Conservation (phyloP, 2,329 filamentous ascomycete species). For the Ophiostoma pallidulum region DNA sequence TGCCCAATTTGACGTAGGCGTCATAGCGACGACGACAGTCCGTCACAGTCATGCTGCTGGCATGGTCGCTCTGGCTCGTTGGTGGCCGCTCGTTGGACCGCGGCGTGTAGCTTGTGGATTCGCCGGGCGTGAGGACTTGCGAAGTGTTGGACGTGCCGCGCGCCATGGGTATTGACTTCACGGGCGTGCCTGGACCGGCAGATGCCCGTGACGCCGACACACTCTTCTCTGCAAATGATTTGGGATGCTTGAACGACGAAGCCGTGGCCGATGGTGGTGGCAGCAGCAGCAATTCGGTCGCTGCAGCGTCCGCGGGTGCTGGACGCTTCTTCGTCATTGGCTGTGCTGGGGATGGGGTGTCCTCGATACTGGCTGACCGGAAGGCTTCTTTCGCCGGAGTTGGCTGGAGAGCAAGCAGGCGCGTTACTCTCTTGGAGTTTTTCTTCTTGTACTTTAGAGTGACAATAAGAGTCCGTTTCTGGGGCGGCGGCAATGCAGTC, state of each 20-base stretch:
- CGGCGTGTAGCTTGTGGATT: conserved; percentile 32
- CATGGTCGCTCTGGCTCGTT: conserved; percentile 25
- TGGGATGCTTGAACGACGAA: conserved; percentile 22
- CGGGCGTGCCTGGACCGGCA: conserved; percentile 39
- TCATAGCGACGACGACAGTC: conserved; percentile 28
- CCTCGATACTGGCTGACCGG: conserved; percentile 34
- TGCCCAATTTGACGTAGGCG: conserved; percentile 33
- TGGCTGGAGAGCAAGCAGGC: conserved; percentile 36
- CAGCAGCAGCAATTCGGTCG: conserved; percentile 22
- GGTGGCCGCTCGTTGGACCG: conserved; percentile 30
- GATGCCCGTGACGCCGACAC: conserved; percentile 21
- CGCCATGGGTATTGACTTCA: conserved; percentile 42
- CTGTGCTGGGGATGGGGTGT: conserved; percentile 26
- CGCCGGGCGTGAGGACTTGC: conserved; percentile 41
- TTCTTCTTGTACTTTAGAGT: conserved; percentile 40
- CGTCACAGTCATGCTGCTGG: conserved; percentile 20
- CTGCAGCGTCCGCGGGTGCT: conserved; percentile 24
- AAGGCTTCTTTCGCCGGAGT: conserved; percentile 29
- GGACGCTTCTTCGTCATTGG: conserved; percentile 41
- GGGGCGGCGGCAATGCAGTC: neutral
- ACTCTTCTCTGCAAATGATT: conserved; percentile 33
- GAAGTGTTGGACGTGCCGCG: conserved; percentile 46
- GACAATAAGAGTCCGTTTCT: conserved; percentile 28
- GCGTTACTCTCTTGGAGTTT: conserved; percentile 34
- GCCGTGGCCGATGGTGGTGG: conserved; percentile 6